These are phyloP conservation scores for Plasmodium yoelii DNA, from an alignment of 169 alveolate species.

Conservation along the genomic window DNA sequence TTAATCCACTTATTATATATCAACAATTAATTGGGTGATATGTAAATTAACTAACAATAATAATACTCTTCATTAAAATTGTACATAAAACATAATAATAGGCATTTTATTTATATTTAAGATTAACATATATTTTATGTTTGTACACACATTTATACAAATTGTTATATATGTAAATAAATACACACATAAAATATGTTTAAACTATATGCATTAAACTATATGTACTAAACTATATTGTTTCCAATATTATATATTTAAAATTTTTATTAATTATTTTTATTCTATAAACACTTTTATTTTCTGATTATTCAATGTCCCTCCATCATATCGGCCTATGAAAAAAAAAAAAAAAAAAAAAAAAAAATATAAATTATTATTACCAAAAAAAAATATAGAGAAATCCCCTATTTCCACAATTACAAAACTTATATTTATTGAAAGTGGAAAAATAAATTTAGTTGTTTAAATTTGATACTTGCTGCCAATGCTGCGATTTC, in stretches of 20 bases:
- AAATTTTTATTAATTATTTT: constrained; percentile 12
- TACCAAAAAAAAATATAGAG: not conserved
- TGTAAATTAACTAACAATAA: too few species aligned
- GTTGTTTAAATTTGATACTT: constrained; percentile 32
- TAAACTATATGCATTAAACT: too few species aligned
- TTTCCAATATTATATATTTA: not conserved
- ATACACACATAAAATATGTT: not conserved
- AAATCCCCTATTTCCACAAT: not conserved
- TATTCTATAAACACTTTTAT: constrained; percentile 66
- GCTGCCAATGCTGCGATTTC: constrained; percentile 72
- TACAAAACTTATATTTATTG: too few species aligned
- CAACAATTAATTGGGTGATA: too few species aligned
- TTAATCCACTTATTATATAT: not conserved
- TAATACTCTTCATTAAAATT: too few species aligned
- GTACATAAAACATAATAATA: too few species aligned
- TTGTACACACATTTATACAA: not conserved
- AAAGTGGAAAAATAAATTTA: too few species aligned
- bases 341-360: constrained; percentile 20
- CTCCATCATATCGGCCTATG: constrained; percentile 69
- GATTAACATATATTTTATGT: not conserved
- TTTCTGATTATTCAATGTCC: constrained; percentile 65
- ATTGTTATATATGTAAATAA: not conserved
- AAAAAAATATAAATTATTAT: constrained; percentile 5
- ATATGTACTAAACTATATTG: not conserved
- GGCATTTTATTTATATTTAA: too few species aligned